Conservation (phyloP, 73 alveolate species). For the Paramecium sonneborni region DNA sequence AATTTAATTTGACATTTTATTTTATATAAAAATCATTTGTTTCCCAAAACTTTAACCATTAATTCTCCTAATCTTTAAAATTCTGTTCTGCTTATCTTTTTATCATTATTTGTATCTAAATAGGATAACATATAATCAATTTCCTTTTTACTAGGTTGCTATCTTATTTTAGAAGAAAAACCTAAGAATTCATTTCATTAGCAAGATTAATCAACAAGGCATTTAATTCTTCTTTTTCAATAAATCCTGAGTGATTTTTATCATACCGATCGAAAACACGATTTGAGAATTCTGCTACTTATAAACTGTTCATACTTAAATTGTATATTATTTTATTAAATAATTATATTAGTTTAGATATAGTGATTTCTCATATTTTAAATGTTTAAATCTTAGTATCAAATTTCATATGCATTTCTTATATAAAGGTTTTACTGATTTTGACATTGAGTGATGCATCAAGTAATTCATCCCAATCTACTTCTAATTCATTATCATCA, state of each 20-base stretch:
- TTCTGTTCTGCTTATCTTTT: not conserved
- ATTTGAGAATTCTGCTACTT: not conserved
- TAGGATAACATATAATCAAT: not conserved
- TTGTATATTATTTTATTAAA: not conserved
- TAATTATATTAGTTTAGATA: not conserved
- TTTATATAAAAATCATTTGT: not conserved
- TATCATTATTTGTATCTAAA: not conserved
- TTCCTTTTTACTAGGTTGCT: not conserved
- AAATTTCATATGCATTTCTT: conserved; percentile 41
- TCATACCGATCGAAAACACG: not conserved
- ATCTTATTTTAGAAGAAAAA: not conserved
- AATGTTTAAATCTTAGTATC: conserved; percentile 12
- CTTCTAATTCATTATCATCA: not conserved
- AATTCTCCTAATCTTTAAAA: not conserved
- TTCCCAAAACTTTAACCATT: not conserved
- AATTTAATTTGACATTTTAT: not conserved
- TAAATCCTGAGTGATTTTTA: not conserved
- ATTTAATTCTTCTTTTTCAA: not conserved
- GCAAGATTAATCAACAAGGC: not conserved
- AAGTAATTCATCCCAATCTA: conserved; percentile 54
- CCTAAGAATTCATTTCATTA: not conserved
- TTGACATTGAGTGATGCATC: conserved; percentile 8
- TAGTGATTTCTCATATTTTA: conserved; percentile 18
- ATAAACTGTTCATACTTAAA: not conserved
- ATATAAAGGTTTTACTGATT: conserved; percentile 28